A percentile compares a stretch with the other conserved stretches of the same genome.
phyloP scores from a whole-genome alignment of 2,329 filamentous ascomycete species.

The Hirsutella rhossiliensis region DNA sequence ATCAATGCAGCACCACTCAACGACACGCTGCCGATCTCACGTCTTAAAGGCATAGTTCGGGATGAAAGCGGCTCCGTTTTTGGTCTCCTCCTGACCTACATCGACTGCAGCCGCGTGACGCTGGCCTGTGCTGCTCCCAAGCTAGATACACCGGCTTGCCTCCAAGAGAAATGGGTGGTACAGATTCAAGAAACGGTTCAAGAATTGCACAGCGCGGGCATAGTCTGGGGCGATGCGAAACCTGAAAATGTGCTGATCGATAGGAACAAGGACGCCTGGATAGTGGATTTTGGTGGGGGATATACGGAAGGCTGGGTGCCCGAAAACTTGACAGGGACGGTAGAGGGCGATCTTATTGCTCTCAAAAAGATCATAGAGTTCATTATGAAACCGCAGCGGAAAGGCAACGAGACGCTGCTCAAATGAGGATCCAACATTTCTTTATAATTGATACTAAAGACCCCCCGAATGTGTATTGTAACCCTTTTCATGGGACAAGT shows the following conservation, averaged over 20 bases:
- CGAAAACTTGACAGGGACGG: conserved; percentile 2
- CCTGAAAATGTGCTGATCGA: conserved; percentile 17
- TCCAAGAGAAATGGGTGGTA: background rate
- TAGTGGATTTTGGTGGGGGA: conserved; percentile 16
- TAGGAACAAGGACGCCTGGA: conserved; percentile 12
- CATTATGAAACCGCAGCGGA: background rate
- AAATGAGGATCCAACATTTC: too few species aligned
- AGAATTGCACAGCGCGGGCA: conserved; percentile 9
- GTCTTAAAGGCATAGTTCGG: conserved; percentile 4
- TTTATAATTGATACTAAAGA: too few species aligned
- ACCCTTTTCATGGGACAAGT: too few species aligned
- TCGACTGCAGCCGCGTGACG: conserved; percentile 2
- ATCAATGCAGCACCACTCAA: conserved; percentile 3
- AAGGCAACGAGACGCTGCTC: background rate
- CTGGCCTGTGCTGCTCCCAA: conserved; percentile 1
- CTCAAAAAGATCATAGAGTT: conserved; percentile 2
- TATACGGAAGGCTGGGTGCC: conserved; percentile 4
- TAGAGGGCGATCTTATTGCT: conserved; percentile 4
- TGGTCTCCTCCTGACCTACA: conserved; percentile 6
- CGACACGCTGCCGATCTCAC: conserved; percentile 2
- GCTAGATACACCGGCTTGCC: background rate
- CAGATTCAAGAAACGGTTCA: conserved; percentile 8
- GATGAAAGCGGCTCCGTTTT: conserved; percentile 1
- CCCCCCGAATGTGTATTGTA: too few species aligned
- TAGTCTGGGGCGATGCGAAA: conserved; percentile 19